phyloP scores from a whole-genome alignment of 169 alveolate species.

The Theileria equi region DNA sequence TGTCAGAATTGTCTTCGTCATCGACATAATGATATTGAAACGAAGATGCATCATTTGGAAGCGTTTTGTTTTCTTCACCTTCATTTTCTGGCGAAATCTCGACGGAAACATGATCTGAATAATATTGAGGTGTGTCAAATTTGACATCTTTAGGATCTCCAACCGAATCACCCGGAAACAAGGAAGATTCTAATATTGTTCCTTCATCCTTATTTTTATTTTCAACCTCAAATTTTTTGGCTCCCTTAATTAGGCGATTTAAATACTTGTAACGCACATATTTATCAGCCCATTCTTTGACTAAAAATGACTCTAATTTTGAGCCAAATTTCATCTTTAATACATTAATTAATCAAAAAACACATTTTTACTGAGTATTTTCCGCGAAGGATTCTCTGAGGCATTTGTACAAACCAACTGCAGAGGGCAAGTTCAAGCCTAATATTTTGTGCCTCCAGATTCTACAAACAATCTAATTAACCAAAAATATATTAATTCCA shows the following conservation, averaged over 20 bases:
- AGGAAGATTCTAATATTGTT: background rate
- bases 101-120: background rate
- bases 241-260: conserved; percentile 32
- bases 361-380: too few species aligned
- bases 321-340: conserved; percentile 60
- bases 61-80: background rate
- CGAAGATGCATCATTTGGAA: background rate
- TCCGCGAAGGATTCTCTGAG: too few species aligned
- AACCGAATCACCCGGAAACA: background rate
- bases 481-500: too few species aligned
- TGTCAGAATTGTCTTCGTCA: conserved; percentile 41
- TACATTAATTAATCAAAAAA: too few species aligned
- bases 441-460: too few species aligned
- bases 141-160: background rate
- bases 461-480: too few species aligned
- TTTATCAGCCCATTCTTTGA: conserved; percentile 60
- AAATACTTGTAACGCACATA: conserved; percentile 62
- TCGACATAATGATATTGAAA: conserved; percentile 9
- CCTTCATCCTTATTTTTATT: conserved; percentile 19
- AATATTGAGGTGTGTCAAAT: background rate
- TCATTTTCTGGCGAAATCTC: background rate
- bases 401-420: too few species aligned
- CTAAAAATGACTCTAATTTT: conserved; percentile 39
- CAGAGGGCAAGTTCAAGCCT: too few species aligned
- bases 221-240: background rate